Evolutionary conservation across 192 early-diverging fungal genomes (phyloP).

Genomic region (Backusella westeae): DNA sequence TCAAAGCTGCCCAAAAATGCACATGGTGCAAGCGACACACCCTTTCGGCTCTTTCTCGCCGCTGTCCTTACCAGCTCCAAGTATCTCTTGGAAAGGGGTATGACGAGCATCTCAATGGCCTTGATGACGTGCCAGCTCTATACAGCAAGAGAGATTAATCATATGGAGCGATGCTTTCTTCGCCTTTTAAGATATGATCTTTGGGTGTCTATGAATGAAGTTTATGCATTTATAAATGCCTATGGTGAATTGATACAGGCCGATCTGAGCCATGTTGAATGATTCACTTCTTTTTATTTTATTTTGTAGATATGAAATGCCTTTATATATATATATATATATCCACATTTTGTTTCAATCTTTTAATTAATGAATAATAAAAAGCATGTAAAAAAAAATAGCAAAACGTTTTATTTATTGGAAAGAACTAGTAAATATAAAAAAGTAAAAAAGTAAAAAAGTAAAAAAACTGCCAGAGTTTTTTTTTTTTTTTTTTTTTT

Average conservation of each 20-base stretch:
- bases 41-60: constrained; percentile 65
- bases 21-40: constrained; percentile 59
- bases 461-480: not conserved
- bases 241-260: not conserved
- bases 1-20: constrained; percentile 51
- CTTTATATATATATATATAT: not conserved
- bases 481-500: not conserved
- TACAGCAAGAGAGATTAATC: constrained; percentile 43
- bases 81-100: constrained; percentile 47
- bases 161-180: constrained; percentile 48
- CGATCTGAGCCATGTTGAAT: constrained; percentile 2
- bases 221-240: constrained; percentile 26
- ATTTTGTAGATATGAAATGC: constrained; percentile 1
- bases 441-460: not conserved
- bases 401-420: not conserved
- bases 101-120: constrained; percentile 29
- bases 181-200: constrained; percentile 43
- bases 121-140: constrained; percentile 41
- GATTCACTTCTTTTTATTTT: not conserved
- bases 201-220: constrained; percentile 42
- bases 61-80: constrained; percentile 63
- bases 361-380: not conserved
- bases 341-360: not conserved
- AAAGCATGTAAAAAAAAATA: not conserved
- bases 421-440: not conserved